Evolutionary conservation across 2,329 filamentous ascomycete genomes (phyloP), one percentile per base, ranked within the genome.

Genomic region (Xylariomycetidae sp.): DNA sequence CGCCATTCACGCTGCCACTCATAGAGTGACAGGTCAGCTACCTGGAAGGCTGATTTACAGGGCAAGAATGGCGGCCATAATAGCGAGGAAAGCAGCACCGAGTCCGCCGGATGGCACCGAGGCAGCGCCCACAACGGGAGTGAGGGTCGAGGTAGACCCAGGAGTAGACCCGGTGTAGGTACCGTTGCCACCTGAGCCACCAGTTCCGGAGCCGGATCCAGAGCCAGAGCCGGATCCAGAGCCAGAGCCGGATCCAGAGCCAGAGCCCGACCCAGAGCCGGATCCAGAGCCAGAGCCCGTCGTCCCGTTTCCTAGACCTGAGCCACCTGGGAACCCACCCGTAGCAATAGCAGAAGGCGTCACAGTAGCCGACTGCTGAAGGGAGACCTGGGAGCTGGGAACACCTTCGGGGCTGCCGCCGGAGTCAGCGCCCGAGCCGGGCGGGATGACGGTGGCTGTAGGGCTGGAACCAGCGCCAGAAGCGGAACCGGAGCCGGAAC

Each of bases 21-120:
- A n/a, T n/a, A n/a, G n/a, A n/a, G n/a, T n/a, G n/a, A n/a, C n/a
- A n/a, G n/a, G n/a, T n/a, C n/a, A n/a, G n/a, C n/a, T n/a, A n/a
- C n/a, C n/a, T n/a, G n/a, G n/a, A n/a, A n/a, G n/a, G n/a, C 20
- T 29, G n/a, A 14, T 34, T 56, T 52, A 61, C 36, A 59, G 38
- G 30, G 50, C 47, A 30, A 59, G 47, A 24, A 60, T 49, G 15
- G 50, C 56, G 10, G 40, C 47, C 42, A 59, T 45, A 25, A 54
- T 40, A 20, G 50, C 55, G 18, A 45, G 45, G 30, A 59, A 46
- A 19, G 49, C 51, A 16, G 49, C 57, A 4, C 43, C 48, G 17
- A 58, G 35, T n/a, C 52, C 56, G 34, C 48, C 48, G 12, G 49
- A 43, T 17, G 43, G 40, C 10, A 46, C 28, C 22, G 32, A 32